Base-by-base conservation (phyloP, 2,329 filamentous ascomycete species). In the Ramichloridium luteum region DNA sequence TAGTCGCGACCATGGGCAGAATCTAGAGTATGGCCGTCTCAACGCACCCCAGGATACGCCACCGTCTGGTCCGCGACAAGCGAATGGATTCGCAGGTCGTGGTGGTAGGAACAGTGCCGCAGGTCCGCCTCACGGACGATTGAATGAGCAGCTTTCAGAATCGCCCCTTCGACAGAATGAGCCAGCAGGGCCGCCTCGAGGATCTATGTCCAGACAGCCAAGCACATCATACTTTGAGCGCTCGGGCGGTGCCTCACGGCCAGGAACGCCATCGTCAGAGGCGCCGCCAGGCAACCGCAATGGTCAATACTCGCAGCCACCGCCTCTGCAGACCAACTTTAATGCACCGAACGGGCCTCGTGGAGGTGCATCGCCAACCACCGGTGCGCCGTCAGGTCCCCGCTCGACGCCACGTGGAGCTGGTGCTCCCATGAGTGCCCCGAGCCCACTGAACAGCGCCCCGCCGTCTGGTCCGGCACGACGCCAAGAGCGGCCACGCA, bases 41-140 rank as follows among this genome's bases (percentile, higher is more conserved):
- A 69, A 67, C 38, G 53, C 53, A 16, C 56, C 57, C n/a, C 20
- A 23, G 20, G 20, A 23, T n/a, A 64, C 74, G 13, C 62, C 58
- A 30, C 70, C 72, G 14, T 69, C 67, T 23, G 72, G 70, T 2
- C 72, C 71, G 31, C 59, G 66, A 35, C 57, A 58, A 45, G 49
- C 54, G 37, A 60, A 55, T 37, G 57, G 53, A 33, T 41, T 48
- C n/a, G 38, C 49, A 32, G 50, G 49, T 8, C 50, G 59, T 26
- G 49, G 50, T 37, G 54, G 54, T n/a, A 57, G 62, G 23, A 59
- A 55, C 37, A 23, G 8, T 23, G 20, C 8, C n/a, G n/a, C n/a
- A n/a, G n/a, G n/a, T n/a, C n/a, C n/a, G n/a, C n/a, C n/a, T n/a
- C n/a, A n/a, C n/a, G n/a, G n/a, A n/a, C n/a, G n/a, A n/a, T n/a